Base-by-base conservation (phyloP, 495 filamentous ascomycete genomes). In the Hypoxylon subgilvum region DNA sequence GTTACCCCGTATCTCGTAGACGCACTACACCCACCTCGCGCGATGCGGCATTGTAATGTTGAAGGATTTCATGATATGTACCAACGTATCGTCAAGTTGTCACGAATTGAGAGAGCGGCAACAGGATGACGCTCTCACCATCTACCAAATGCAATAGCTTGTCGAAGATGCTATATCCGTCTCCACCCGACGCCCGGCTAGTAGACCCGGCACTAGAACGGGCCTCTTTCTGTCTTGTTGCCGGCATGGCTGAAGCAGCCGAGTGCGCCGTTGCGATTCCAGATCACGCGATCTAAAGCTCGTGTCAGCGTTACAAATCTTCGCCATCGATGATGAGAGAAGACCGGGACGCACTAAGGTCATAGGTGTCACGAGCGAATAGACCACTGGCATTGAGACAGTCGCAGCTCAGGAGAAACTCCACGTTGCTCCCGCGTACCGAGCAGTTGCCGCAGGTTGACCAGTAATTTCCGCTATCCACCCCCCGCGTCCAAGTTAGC, bases 201-300 rank as follows among this genome's bases (percentile, higher is more conserved):
- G 23, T 27, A 8, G 8, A 17, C 4, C 14, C 4, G 13, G n/a
- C 27, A 14, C 18, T 49, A 61, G 19, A 69, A 69, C 30, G 67
- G 67, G 1, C 63, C 67, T 10, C 30, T 56, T 22, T 60, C 57
- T 40, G 69, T 68, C 55, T 60, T 68, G 48, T 70, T 72, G n/a
- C 67, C 69, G 40, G 57, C 35, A 21, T 61, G 47, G 25, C 56
- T 46, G 39, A 68, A 68, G 57, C 69, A 72, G 4, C 65, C 67
- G 42, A 72, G 35, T 36, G 31, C 30, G 22, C 69, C 69, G 30
- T 70, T 49, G 25, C 61, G 54, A 42, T 72, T 68, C 46, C 55
- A 69, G 36, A 72, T 39, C 27, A 72, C 12, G 14, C 34, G 48
- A 30, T 72, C 69, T 72, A 18, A 22, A 10, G 8, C 13, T 6